A percentile compares a stretch with the other conserved stretches of the same genome.
Evolutionary conservation across 2,329 filamentous ascomycete species (phyloP).

Genomic region (Biscogniauxia mediterranea): DNA sequence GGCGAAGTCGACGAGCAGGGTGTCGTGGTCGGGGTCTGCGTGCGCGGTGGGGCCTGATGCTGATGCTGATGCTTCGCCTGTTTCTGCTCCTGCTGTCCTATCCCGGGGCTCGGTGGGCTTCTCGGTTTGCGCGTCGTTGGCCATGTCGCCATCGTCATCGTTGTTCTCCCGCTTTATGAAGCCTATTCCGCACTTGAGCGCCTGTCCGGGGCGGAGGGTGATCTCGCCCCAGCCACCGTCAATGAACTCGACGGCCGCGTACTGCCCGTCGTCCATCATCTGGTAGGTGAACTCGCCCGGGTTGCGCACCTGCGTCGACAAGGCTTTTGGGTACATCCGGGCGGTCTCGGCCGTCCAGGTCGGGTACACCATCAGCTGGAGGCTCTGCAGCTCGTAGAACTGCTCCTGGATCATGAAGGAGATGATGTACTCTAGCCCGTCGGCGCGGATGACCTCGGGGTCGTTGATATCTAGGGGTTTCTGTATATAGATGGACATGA

Average conservation of each 20-base stretch:
- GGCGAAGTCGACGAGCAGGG: background rate
- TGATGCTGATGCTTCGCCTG: no score
- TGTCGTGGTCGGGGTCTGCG: background rate
- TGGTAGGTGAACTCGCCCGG: background rate
- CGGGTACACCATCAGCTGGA: background rate
- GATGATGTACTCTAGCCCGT: background rate
- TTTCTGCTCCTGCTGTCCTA: background rate
- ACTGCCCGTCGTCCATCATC: background rate
- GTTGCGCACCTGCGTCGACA: background rate
- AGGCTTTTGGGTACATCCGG: background rate
- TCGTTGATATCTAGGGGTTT: slow-evolving; percentile 3
- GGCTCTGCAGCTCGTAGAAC: background rate
- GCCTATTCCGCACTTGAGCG: background rate
- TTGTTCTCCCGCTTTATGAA: background rate
- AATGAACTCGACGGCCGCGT: background rate
- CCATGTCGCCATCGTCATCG: background rate
- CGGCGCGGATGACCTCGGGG: background rate
- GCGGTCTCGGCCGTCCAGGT: background rate
- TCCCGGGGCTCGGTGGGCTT: background rate
- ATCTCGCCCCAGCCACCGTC: background rate
- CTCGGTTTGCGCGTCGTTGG: background rate
- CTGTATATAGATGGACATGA: background rate
- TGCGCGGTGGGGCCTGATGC: background rate
- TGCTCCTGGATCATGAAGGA: slow-evolving; percentile 1
- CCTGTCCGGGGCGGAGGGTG: background rate